Evolutionary conservation across 139 green algal genomes (phyloP).

Genomic region (Microglena sp.): DNA sequence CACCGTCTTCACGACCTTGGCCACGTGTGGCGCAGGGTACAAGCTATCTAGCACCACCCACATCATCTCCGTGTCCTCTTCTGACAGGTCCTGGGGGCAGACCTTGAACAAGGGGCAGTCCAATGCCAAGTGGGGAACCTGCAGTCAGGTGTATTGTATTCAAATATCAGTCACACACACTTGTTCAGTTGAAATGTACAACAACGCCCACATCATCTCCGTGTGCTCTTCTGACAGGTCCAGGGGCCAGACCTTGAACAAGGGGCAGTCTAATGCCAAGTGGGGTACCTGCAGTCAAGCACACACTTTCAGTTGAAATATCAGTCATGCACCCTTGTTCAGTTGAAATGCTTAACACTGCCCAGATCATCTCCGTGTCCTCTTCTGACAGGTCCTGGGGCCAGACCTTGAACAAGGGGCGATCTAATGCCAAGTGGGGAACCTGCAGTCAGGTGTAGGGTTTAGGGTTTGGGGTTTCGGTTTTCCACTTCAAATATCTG

Average conservation of each 20-base stretch:
- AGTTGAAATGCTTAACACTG: constrained; percentile 13
- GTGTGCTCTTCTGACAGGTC: constrained; percentile 4
- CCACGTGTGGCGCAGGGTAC: constrained; percentile 7
- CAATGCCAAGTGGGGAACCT: constrained; percentile 1
- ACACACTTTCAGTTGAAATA: too few relatives aligned
- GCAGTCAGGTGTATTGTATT: too few relatives aligned
- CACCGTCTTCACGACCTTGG: neutral
- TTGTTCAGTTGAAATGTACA: too few relatives aligned
- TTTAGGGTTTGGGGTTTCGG: too few relatives aligned
- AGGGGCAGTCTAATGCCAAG: constrained; percentile 5
- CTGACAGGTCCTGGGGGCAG: neutral
- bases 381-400: neutral
- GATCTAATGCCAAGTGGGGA: constrained; percentile 1
- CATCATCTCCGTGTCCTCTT: constrained; percentile 12
- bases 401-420: constrained; percentile 5
- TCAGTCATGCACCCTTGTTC: too few relatives aligned
- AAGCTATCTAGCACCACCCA: constrained; percentile 20
- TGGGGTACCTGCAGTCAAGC: too few relatives aligned
- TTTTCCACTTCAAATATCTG: too few relatives aligned
- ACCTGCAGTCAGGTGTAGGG: too few relatives aligned
- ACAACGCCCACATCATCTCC: constrained; percentile 17
- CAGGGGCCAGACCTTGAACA: neutral
- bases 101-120: constrained; percentile 8
- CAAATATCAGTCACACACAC: too few relatives aligned
- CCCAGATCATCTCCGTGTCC: constrained; percentile 20